These are phyloP conservation scores for Starmera quercuum DNA, from an alignment of 805 yeast genomes.

Conservation along the genomic window DNA sequence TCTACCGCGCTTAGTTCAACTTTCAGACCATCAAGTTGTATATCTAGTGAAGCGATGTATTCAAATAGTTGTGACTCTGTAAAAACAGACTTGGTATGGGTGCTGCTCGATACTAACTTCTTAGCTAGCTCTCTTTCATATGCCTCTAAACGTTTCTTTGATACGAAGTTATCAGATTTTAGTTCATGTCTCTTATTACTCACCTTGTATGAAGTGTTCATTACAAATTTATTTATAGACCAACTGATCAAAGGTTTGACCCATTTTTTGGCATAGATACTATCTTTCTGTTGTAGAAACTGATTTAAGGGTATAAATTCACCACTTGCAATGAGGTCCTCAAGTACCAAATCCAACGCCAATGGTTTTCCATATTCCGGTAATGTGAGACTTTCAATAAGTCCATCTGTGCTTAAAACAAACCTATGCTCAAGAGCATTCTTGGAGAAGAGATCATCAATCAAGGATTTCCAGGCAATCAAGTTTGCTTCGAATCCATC, in stretches of 20 bases:
- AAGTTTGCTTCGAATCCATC: slow-evolving; percentile 36
- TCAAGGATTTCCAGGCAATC: slow-evolving; percentile 27
- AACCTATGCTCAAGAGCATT: slow-evolving; percentile 9
- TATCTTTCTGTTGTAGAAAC: slow-evolving; percentile 12
- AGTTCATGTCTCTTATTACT: slow-evolving; percentile 11
- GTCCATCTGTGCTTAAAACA: slow-evolving; percentile 17
- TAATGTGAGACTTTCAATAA: slow-evolving; percentile 19
- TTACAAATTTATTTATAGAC: slow-evolving; percentile 15
- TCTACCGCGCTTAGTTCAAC: slow-evolving; percentile 11
- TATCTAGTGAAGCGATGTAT: slow-evolving; percentile 2
- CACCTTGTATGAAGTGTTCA: slow-evolving; percentile 15
- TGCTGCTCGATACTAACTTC: slow-evolving; percentile 1
- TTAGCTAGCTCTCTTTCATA: slow-evolving; percentile 5
- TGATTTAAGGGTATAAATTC: slow-evolving; percentile 19
- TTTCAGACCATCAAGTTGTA: slow-evolving; percentile 1
- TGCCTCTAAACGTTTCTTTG: slow-evolving; percentile 11
- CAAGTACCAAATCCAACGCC: slow-evolving; percentile 27
- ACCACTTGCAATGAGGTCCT: slow-evolving; percentile 21
- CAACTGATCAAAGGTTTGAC: slow-evolving; percentile 15
- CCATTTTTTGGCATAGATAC: slow-evolving; percentile 16
- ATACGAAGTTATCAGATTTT: slow-evolving; percentile 13
- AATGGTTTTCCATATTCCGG: slow-evolving; percentile 27
- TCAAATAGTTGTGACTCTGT: slow-evolving; percentile 7
- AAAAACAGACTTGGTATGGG: slow-evolving; percentile 8
- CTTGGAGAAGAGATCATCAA: slow-evolving; percentile 12